Evolutionary conservation across 768 basidiomycete genomes (phyloP), one percentile per base, ranked within the genome.

Genomic region (Sistotremastrum suecicum): DNA sequence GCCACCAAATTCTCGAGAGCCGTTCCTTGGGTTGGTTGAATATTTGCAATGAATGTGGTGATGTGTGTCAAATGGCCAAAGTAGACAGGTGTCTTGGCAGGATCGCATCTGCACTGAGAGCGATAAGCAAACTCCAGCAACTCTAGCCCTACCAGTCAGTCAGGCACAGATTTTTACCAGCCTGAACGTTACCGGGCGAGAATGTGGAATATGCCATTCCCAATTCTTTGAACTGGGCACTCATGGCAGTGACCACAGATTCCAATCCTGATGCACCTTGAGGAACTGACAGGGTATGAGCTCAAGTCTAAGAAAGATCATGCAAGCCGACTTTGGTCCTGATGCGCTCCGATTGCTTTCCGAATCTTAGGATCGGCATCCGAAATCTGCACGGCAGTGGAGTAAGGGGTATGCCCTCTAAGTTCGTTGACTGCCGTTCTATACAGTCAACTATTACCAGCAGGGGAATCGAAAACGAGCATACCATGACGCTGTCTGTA

Each of bases 61-160:
- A 86, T 65, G 37, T 61, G 60, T 32, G 64, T 67, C 37, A 88
- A 62, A 44, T 69, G 66, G 2, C 74, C 71, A 59, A 84, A 87
- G 58, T 86, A 82, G 9, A 63, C 57, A 3, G 75, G 51, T 0
- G 84, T 87, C 35, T 68, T 62, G 3, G 60, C 64, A 32, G 84
- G 83, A 54, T 88, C 78, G 59, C 87, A 90, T 48, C 84, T 80
- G 56, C 77, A 82, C 59, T 89, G 84, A 0, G 83, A 79, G 46
- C 79, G 61, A 54, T 89, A 90, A 1, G 78, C 84, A 57, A 85
- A 88, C n/a, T 66, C 65, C 44, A 90, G 68, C 8, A 85, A 64
- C 28, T 82, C 86, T 89, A 52, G 12, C 20, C 20, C 20, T 20
- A 20, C 20, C 20, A 20, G 20, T 20, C 20, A 20, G 20, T 86